Evolutionary conservation across 495 filamentous ascomycete genomes (phyloP).

Genomic region (Entonaema liquescens): DNA sequence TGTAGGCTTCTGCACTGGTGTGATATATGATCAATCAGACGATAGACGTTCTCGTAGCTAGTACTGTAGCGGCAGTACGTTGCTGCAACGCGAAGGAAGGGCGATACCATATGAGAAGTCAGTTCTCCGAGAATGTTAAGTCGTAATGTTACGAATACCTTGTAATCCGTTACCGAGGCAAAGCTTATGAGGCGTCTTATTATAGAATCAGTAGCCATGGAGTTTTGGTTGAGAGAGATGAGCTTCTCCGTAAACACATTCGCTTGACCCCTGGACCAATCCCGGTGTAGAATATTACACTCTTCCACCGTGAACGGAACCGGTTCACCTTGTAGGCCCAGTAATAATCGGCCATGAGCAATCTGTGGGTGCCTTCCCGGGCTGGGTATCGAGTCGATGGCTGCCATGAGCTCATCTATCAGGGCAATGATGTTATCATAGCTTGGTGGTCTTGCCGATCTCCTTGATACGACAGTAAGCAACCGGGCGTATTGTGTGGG

Average conservation of each 20-base stretch:
- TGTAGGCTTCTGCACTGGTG: conserved; percentile 52
- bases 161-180: conserved; percentile 46
- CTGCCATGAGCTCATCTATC: conserved; percentile 59
- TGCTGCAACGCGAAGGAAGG: conserved; percentile 50
- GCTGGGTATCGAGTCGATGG: conserved; percentile 59
- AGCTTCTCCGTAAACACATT: conserved; percentile 63
- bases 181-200: conserved; percentile 53
- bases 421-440: conserved; percentile 64
- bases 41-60: conserved; percentile 36
- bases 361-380: conserved; percentile 55
- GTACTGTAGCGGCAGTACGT: conserved; percentile 49
- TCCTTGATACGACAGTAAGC: conserved; percentile 55
- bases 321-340: conserved; percentile 32
- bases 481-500: conserved; percentile 54
- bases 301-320: conserved; percentile 53
- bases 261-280: conserved; percentile 48
- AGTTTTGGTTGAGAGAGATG: conserved; percentile 59
- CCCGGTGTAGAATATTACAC: conserved; percentile 51
- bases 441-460: conserved; percentile 60
- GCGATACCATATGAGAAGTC: conserved; percentile 42
- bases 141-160: conserved; percentile 47
- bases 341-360: conserved; percentile 38
- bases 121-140: conserved; percentile 48
- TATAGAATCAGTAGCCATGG: conserved; percentile 52
- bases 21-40: conserved; percentile 48